Base-by-base conservation (phyloP, 495 filamentous ascomycete species). In the Aspergillus heteromorphus region DNA sequence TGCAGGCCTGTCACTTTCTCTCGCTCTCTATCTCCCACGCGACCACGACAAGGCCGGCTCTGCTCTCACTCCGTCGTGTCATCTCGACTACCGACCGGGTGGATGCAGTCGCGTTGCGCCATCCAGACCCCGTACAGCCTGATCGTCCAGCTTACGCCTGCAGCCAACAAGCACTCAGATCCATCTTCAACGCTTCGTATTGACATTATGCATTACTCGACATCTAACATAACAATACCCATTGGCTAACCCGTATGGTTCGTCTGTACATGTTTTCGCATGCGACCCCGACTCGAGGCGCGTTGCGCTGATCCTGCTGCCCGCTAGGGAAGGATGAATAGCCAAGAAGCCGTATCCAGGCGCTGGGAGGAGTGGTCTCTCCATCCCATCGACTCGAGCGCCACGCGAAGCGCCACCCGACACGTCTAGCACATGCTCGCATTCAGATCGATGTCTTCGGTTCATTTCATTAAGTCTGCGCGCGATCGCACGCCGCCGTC, bases 161-260 rank as follows among this genome's bases (percentile, higher is more conserved):
- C 13, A 38, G 5, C 34, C 5, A 38, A 18, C 40, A 18, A 29
- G 10, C 13, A 16, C 9, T 47, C 21, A 27, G 2, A 45, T 16
- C 19, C 6, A 29, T 48, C 20, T 49, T 58, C 49, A 53, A n/a
- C n/a, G n/a, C n/a, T n/a, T n/a, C n/a, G n/a, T 58, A 40, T 56
- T 48, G 40, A 57, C 48, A 60, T 63, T 64, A 60, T 58, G 55
- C 43, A 64, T 64, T 64, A 60, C 38, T 49, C 6, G 56, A 45
- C 49, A 29, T 50, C 25, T n/a, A n/a, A n/a, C n/a, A n/a, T 54
- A 57, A 49, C 29, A 41, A 45, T 53, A 48, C 31, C 18, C 49
- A 53, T 18, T 45, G 38, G 21, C 14, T 29, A 45, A 21, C 29
- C 25, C 36, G 38, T 27, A 55, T 18, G 48, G 29, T 13, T 17